Base-by-base conservation (phyloP, 1,284 basidiomycete species). In the Peniophora sp. region DNA sequence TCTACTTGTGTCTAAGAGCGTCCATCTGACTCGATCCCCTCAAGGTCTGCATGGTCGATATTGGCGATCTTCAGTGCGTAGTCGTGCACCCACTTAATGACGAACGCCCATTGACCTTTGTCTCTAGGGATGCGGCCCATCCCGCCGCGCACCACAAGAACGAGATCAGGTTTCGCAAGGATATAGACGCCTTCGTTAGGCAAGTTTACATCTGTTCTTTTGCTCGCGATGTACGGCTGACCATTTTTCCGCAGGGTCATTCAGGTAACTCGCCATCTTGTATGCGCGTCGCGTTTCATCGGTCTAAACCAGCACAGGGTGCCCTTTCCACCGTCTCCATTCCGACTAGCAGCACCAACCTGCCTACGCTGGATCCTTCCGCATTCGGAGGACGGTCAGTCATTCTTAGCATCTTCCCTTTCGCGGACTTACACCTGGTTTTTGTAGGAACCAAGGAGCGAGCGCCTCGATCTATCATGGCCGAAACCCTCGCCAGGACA, bases 61-160 rank as follows among this genome's bases (percentile, higher is more conserved):
- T 60, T 14, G 60, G 60, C n/a, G 56, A 48, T 49, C 11, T 36
- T 39, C 18, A 23, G 11, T 15, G 24, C 14, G 15, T 44, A 34
- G 15, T 9, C n/a, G n/a, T n/a, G n/a, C n/a, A n/a, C n/a, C n/a
- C n/a, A n/a, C n/a, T n/a, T n/a, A n/a, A n/a, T n/a, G n/a, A n/a
- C n/a, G n/a, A n/a, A n/a, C n/a, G n/a, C n/a, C n/a, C n/a, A n/a
- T n/a, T n/a, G n/a, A n/a, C n/a, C n/a, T n/a, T n/a, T n/a, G 24
- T 43, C 43, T 45, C 24, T 12, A 57, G 51, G 44, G 54, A 56
- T 37, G 57, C 51, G 47, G 51, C 41, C 42, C 43, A 51, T 20
- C 60, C 60, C 24, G 63, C 55, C 11, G 50, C 57, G 17, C 63
- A 65, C 56, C 62, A 65, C 60, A 65, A 65, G 55, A 65, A 65